Conservation (phyloP, 805 yeast genomes). For the Clavispora vitiphila region DNA sequence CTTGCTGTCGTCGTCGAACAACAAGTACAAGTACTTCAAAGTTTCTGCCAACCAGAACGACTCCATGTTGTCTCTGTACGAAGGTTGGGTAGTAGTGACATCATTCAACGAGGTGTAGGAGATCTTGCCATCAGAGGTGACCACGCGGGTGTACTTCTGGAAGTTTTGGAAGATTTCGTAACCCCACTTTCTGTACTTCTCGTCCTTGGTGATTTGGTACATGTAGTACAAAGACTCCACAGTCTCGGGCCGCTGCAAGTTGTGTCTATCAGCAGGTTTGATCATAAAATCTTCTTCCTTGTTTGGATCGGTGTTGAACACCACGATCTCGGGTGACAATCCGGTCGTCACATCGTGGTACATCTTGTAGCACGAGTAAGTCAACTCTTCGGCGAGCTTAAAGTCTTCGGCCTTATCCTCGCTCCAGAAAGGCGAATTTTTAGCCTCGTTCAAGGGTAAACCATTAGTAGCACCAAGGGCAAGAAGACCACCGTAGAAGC, state of each 20-base stretch:
- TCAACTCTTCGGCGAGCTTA: conserved; percentile 65
- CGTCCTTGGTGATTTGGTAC: conserved; percentile 75
- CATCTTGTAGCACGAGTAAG: conserved; percentile 80
- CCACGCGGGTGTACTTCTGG: conserved; percentile 50
- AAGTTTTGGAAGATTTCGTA: conserved; percentile 77
- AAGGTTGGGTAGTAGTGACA: conserved; percentile 54
- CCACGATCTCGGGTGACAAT: conserved; percentile 82
- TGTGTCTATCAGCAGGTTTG: conserved; percentile 71
- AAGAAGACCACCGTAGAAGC: conserved; percentile 84
- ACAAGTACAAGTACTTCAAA: conserved; percentile 59
- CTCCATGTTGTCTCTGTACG: conserved; percentile 68
- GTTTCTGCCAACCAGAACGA: conserved; percentile 95
- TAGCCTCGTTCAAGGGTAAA: conserved; percentile 48
- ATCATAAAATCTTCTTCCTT: conserved; percentile 55
- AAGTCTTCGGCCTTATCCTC: conserved; percentile 56
- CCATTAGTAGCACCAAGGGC: conserved; percentile 91
- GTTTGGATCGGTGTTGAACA: conserved; percentile 57
- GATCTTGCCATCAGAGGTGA: conserved; percentile 36
- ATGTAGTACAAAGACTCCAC: conserved; percentile 82
- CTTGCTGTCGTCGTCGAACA: conserved; percentile 51
- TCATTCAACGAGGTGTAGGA: conserved; percentile 62
- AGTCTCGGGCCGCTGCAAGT: conserved; percentile 89
- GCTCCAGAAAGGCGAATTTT: conserved; percentile 53
- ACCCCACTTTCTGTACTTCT: conserved; percentile 83
- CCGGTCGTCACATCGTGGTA: conserved; percentile 72